These are phyloP conservation scores for Endoconidiophora polonica DNA, from an alignment of 2,329 filamentous ascomycete species.

Conservation along the genomic window DNA sequence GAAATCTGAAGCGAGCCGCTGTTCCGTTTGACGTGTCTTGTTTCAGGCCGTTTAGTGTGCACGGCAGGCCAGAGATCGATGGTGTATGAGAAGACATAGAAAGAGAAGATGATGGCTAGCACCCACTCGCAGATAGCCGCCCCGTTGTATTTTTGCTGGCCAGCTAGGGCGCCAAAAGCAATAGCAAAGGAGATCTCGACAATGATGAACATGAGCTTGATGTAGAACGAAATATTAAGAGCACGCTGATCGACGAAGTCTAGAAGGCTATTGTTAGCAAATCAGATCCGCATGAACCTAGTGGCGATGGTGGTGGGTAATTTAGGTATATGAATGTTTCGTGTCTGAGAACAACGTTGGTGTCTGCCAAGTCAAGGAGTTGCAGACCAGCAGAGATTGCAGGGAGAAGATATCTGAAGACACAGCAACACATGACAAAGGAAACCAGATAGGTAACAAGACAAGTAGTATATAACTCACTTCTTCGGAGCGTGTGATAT, in stretches of 20 bases:
- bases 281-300: background rate
- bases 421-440: background rate
- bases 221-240: slow-evolving; percentile 64
- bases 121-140: slow-evolving; percentile 62
- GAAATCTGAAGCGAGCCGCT: background rate
- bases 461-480: slow-evolving; percentile 23
- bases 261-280: background rate
- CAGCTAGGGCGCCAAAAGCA: slow-evolving; percentile 48
- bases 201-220: slow-evolving; percentile 74
- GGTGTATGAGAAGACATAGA: slow-evolving; percentile 75
- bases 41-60: slow-evolving; percentile 31
- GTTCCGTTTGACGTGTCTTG: background rate
- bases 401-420: background rate
- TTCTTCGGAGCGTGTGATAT: slow-evolving; percentile 69
- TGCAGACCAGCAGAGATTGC: background rate
- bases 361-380: background rate
- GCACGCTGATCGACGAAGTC: slow-evolving; percentile 59
- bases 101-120: slow-evolving; percentile 70
- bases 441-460: background rate
- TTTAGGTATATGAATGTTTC: too few relatives aligned
- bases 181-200: slow-evolving; percentile 59
- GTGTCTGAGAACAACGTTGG: background rate
- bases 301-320: too few relatives aligned
- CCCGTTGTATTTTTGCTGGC: slow-evolving; percentile 33
- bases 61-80: slow-evolving; percentile 74